These are phyloP conservation scores for Cyclostephanos tholiformis DNA, from an alignment of 108 stramenopile species.

Conservation along the genomic window DNA sequence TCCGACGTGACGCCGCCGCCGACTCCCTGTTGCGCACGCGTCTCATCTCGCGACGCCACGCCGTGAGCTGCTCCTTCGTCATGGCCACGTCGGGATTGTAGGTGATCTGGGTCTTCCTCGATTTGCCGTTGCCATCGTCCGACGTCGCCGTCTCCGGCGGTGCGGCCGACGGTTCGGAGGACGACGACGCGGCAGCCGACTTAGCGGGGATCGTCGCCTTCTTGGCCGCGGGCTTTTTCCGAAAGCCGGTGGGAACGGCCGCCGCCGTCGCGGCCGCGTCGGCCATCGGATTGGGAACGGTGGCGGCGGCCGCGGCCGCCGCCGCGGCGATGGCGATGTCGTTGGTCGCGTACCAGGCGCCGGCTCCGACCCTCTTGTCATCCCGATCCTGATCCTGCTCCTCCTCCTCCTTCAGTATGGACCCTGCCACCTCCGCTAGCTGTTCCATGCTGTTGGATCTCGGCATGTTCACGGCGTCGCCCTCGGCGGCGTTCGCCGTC, in stretches of 20 bases:
- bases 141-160: not conserved
- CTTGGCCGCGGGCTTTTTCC: constrained; percentile 15
- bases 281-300: constrained; percentile 19
- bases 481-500: constrained; percentile 1
- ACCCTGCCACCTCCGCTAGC: constrained; percentile 38
- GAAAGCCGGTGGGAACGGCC: constrained; percentile 9
- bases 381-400: not conserved
- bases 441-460: constrained; percentile 38
- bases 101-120: constrained; percentile 63
- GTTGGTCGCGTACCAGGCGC: not conserved
- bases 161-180: not conserved
- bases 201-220: not conserved
- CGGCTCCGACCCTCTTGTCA: not conserved
- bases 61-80: constrained; percentile 83
- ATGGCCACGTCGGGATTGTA: constrained; percentile 89
- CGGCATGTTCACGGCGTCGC: not conserved
- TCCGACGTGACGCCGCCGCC: constrained; percentile 80
- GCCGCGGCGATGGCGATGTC: constrained; percentile 21
- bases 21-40: constrained; percentile 84
- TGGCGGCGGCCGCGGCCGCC: constrained; percentile 17
- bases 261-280: constrained; percentile 1
- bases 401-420: constrained; percentile 21
- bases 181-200: not conserved
- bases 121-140: constrained; percentile 4
- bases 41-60: constrained; percentile 83